Base-by-base conservation (phyloP, 2,329 filamentous ascomycete genomes). In the Colletotrichum sp. region DNA sequence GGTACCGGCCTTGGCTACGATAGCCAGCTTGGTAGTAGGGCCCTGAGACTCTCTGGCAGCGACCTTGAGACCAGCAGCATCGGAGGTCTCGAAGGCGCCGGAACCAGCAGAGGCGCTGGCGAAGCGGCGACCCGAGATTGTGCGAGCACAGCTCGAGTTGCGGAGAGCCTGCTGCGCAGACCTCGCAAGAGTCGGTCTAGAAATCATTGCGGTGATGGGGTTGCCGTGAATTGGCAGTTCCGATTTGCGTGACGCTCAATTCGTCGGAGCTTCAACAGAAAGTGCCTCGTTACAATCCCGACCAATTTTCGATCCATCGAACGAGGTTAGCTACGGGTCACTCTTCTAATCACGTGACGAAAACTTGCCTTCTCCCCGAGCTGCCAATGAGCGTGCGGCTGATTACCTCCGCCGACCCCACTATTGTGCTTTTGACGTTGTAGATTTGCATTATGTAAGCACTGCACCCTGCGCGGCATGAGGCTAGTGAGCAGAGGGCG, bases 1-100 rank as follows among this genome's bases (percentile, higher is more conserved):
- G 79, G 96, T 98, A 83, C 97, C 97, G 78, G 96, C 97, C 90
- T 98, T 98, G 80, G 96, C 93, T 84, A 99, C 95, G 79, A 99
- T 87, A 72, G 96, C 96, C 80, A 99, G 91, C 83, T 95, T 98
- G 78, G 96, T 96, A 78, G 96, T 98, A 80, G 96, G 95, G 78
- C 95, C 95, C 78, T 95, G 92, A 83, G 95, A 90, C 87, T 99
- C 96, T 89, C 96, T 93, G 88, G 95, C 95, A 84, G 96, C 96
- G 82, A 98, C 92, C 91, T 98, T 98, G 88, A 99, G 90, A 83
- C 96, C 96, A 85, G 93, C 92, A 86, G 95, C 92, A 87, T 98
- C 95, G 84, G 94, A 91, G 78, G 94, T 92, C 88, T 98, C 94
- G 89, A 98, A 99, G 86, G 94, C 93, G 88, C 96, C 95, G 81